These are phyloP conservation scores for Cornus controversa DNA, from an alignment of 148 eudicot species.

Conservation along the genomic window DNA sequence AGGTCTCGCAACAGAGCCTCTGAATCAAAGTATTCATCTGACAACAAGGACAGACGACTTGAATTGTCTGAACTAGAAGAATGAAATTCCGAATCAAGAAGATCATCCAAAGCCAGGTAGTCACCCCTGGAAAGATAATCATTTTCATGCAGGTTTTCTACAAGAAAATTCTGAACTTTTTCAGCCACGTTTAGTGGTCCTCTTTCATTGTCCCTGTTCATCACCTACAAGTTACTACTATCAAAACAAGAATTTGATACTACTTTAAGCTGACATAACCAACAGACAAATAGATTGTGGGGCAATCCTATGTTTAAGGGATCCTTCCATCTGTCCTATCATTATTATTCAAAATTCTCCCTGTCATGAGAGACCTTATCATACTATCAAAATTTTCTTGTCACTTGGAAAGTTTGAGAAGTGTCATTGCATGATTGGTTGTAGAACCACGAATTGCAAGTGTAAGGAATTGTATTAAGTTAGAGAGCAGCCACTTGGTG, in stretches of 20 bases:
- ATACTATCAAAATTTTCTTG: background rate
- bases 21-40: slow-evolving; percentile 50
- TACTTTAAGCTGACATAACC: background rate
- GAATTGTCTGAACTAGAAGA: slow-evolving; percentile 48
- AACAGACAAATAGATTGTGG: slow-evolving; percentile 1
- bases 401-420: background rate
- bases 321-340: background rate
- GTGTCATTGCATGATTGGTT: too few species aligned
- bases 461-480: background rate
- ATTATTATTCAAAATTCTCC: too few species aligned
- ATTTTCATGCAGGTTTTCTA: background rate
- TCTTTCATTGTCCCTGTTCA: slow-evolving; percentile 9
- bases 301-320: background rate
- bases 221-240: slow-evolving; percentile 16
- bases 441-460: too few species aligned
- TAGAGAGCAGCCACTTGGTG: too few species aligned
- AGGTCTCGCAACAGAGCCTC: slow-evolving; percentile 32
- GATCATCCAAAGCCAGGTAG: slow-evolving; percentile 61
- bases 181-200: slow-evolving; percentile 6
- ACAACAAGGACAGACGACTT: slow-evolving; percentile 40
- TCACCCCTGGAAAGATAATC: slow-evolving; percentile 39
- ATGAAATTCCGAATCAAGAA: slow-evolving; percentile 35
- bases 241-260: background rate
- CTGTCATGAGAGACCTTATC: background rate
- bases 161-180: background rate